These are phyloP conservation scores for Insectozyma bohioensis DNA, from an alignment of 1,139 yeast genomes.

Conservation along the genomic window DNA sequence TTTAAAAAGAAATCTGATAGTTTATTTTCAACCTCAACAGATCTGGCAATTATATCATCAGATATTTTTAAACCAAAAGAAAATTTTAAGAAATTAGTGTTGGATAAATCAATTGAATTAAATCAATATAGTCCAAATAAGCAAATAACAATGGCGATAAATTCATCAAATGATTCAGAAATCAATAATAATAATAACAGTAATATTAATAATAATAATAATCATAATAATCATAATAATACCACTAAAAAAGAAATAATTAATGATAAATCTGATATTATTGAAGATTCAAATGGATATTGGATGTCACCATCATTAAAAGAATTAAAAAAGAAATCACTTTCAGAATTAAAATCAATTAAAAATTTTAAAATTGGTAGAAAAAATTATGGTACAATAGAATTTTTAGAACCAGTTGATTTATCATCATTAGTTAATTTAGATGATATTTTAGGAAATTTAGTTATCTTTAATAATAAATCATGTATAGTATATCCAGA, in stretches of 20 bases:
- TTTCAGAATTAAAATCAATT: conserved; percentile 66
- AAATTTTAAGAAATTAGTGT: conserved; percentile 55
- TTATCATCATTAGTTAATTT: conserved; percentile 62
- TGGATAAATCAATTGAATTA: conserved; percentile 40
- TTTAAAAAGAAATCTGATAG: conserved; percentile 16
- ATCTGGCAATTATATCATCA: conserved; percentile 67
- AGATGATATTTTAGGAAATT: conserved; percentile 62
- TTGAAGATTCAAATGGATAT: conserved; percentile 57
- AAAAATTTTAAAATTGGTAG: conserved; percentile 75
- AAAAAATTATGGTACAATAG: conserved; percentile 71
- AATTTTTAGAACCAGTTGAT: conserved; percentile 81
- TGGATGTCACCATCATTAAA: conserved; percentile 82
- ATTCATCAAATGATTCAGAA: conserved; percentile 15
- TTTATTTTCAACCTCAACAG: conserved; percentile 43
- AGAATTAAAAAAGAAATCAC: conserved; percentile 56
- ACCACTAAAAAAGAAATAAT: conserved; percentile 3
- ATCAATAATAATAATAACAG: too few species aligned
- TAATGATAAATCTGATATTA: conserved; percentile 18
- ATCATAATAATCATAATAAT: too few species aligned
- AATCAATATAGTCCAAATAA: conserved; percentile 19
- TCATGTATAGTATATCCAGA: conserved; percentile 77
- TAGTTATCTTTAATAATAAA: conserved; percentile 60
- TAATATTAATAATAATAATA: too few species aligned
- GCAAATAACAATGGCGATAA: conserved; percentile 38
- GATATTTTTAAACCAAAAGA: conserved; percentile 69